Evolutionary conservation across 139 green algal genomes (phyloP), one percentile per base, ranked within the genome.

Genomic region (Monoraphidium neglectum): DNA sequence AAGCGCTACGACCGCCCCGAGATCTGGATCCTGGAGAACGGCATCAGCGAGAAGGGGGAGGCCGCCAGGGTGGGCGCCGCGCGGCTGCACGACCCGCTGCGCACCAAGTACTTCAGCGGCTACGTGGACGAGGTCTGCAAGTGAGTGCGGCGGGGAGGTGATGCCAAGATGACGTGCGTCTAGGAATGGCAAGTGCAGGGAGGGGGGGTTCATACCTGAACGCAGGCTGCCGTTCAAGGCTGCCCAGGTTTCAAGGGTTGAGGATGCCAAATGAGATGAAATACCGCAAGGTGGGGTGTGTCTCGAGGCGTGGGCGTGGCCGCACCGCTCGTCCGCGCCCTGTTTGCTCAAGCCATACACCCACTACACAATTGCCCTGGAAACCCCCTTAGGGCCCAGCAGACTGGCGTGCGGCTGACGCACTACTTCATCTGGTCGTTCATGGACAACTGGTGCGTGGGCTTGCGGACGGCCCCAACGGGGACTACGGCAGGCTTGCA

Each of bases 11-110:
- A 69, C 75, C 60, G 60, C 38, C 75, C 75, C 0, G 53, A 76
- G 47, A 80, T 80, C 56, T 80, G 75, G 75, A 65, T 80, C 47
- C 53, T 80, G 26, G 75, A 80, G 28, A 80, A 80, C 37, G 75
- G 75, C 6, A 70, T 80, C 40, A 65, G 37, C 35, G 75, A 80
- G 28, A 75, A 80, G 54, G 53, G 54, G 1, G 75, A 80, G 75
- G 75, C 30, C 37, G 16, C 40, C 30, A 37, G 65, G 35, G 24
- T 28, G 6, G 70, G 70, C 38, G 23, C 24, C 26, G 53, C 53
- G 4, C 30, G 61, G 10, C 37, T 80, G 26, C n/a, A 66, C 13
- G 75, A 80, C 54, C 57, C 43, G 1, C 33, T 75, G 75, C 53
- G 75, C 21, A 68, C 43, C 26, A 35, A 75, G 4, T 80, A 80